Evolutionary conservation across 2,329 filamentous ascomycete genomes (phyloP).

Genomic region (Fusarium stilboides): DNA sequence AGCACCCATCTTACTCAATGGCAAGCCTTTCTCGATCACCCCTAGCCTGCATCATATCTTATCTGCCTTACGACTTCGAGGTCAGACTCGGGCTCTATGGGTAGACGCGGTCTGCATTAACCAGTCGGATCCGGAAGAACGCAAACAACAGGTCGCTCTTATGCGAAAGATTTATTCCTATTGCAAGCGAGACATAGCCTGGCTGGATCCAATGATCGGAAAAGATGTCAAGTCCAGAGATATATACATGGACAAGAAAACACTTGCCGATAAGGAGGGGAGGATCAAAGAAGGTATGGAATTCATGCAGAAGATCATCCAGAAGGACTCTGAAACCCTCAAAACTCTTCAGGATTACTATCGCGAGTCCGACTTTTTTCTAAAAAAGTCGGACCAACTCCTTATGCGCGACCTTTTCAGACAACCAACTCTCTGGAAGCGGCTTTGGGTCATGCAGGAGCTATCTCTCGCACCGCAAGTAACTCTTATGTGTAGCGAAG

Average conservation of each 20-base stretch:
- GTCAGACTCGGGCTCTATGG: slow-evolving; percentile 5
- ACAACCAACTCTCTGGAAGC: not conserved
- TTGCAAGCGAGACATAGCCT: slow-evolving; percentile 28
- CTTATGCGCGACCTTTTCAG: not conserved
- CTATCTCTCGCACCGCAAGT: slow-evolving; percentile 14
- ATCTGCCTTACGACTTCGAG: not conserved
- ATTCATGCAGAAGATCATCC: slow-evolving; percentile 3
- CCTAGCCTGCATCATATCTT: slow-evolving; percentile 11
- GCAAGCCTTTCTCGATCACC: slow-evolving; percentile 12
- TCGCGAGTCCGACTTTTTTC: not conserved
- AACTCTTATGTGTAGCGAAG: slow-evolving; percentile 7
- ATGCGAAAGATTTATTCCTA: slow-evolving; percentile 34
- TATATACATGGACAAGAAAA: accelerated
- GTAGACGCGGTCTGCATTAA: slow-evolving; percentile 40
- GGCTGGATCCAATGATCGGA: slow-evolving; percentile 24
- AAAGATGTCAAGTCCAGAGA: accelerated
- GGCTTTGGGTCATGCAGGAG: slow-evolving; percentile 37
- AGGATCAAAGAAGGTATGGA: not conserved
- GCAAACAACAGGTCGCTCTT: slow-evolving; percentile 16
- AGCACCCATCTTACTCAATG: slow-evolving; percentile 11
- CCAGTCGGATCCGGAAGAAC: slow-evolving; percentile 21
- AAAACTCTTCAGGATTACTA: not conserved
- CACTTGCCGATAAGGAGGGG: not conserved
- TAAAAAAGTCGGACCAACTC: accelerated
- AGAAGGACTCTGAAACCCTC: slow-evolving; percentile 4